These are phyloP conservation scores for Chimonanthus praecox DNA, from an alignment of 164 flowering plant species.

Conservation along the genomic window DNA sequence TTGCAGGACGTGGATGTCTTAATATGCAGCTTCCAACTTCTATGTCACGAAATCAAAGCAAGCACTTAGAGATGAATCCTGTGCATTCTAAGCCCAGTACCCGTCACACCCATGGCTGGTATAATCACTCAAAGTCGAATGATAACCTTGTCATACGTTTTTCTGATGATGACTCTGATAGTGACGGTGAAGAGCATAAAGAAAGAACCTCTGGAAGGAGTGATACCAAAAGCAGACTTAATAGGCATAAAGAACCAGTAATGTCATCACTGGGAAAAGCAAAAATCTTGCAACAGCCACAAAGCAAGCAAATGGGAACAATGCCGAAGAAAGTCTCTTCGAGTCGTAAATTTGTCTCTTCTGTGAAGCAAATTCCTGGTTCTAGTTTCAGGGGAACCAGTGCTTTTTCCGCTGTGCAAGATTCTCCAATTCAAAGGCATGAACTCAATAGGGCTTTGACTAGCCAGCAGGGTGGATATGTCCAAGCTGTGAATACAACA, in stretches of 20 bases:
- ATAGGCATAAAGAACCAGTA: constrained; percentile 24
- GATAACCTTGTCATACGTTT: constrained; percentile 68
- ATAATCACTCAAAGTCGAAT: constrained; percentile 15
- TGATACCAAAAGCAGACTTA: constrained; percentile 10
- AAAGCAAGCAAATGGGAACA: constrained; percentile 20
- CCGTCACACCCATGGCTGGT: constrained; percentile 21
- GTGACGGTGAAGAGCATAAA: constrained; percentile 46
- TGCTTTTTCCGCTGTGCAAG: constrained; percentile 24
- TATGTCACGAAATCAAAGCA: constrained; percentile 18
- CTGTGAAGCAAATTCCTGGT: constrained; percentile 29
- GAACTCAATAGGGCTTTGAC: constrained; percentile 19
- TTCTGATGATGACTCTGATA: constrained; percentile 74
- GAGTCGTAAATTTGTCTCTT: constrained; percentile 28
- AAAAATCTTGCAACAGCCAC: constrained; percentile 17
- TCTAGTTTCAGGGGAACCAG: constrained; percentile 25
- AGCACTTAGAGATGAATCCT: constrained; percentile 24
- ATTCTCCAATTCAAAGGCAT: constrained; percentile 21
- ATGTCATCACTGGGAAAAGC: constrained; percentile 19
- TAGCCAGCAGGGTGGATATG: constrained; percentile 26
- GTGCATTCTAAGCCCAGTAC: constrained; percentile 22
- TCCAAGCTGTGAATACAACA: constrained; percentile 25
- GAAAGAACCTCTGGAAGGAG: constrained; percentile 23
- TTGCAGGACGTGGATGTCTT: constrained; percentile 12
- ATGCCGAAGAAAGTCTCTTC: constrained; percentile 31
- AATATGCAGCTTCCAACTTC: constrained; percentile 15